These are phyloP conservation scores for Lolium perenne DNA, from an alignment of 176 grass and related monocot genomes.

Conservation along the genomic window DNA sequence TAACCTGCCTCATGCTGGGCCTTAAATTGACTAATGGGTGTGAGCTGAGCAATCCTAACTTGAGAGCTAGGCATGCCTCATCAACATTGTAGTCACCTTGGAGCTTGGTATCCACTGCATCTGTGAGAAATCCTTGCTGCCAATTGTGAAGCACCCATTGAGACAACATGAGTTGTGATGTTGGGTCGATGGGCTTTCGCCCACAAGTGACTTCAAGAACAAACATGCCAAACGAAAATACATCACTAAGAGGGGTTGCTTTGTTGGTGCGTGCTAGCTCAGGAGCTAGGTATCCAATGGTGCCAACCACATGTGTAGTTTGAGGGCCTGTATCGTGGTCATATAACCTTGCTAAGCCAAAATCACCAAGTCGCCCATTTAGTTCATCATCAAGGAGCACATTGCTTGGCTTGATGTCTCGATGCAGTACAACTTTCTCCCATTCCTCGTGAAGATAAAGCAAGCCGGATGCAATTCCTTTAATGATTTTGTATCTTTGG, in stretches of 20 bases:
- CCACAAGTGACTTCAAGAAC: constrained; percentile 18
- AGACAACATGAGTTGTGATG: background rate
- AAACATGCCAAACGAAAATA: constrained; percentile 31
- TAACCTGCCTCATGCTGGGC: constrained; percentile 15
- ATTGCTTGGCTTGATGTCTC: constrained; percentile 34
- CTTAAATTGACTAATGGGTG: constrained; percentile 17
- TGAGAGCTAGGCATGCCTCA: constrained; percentile 8
- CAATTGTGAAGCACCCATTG: background rate
- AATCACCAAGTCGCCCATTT: constrained; percentile 5
- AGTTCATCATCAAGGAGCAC: constrained; percentile 3
- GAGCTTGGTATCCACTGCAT: constrained; percentile 30
- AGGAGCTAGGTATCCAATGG: constrained; percentile 29
- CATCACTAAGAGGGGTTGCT: constrained; percentile 18
- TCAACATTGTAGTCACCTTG: constrained; percentile 14
- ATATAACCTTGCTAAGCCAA: constrained; percentile 22
- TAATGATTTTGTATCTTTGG: background rate
- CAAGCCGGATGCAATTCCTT: constrained; percentile 1
- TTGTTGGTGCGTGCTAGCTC: constrained; percentile 16
- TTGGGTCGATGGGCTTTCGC: background rate
- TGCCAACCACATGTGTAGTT: constrained; percentile 33
- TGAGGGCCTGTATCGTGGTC: constrained; percentile 2
- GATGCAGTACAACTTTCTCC: constrained; percentile 28
- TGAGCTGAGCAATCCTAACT: constrained; percentile 24
- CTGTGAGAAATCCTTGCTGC: background rate
- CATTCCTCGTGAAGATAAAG: constrained; percentile 17